Base-by-base conservation (phyloP, 345 rosid species). In the Citrus inodora region DNA sequence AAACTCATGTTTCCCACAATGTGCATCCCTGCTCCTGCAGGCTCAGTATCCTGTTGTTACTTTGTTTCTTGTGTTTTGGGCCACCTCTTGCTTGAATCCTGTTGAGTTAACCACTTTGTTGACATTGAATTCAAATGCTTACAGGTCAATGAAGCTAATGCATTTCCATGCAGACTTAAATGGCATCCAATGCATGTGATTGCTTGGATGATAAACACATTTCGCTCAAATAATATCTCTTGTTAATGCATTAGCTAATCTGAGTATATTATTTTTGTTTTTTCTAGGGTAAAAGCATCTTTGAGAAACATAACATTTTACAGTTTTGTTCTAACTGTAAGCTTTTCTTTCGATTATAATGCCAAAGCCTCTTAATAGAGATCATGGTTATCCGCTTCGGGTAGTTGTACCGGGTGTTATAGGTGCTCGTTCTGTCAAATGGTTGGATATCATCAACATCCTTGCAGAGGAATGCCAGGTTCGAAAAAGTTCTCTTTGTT, bases 361-460 rank as follows among this genome's bases (percentile, higher is more conserved):
- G 79, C 76, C 51, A 67, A 85, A 94, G 99, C 81, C 92, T 82
- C 89, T 96, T 77, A 94, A 89, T 88, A 86, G 97, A 87, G 98
- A 96, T 85, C 99, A 96, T 38, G 99, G 98, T 19, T 94, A 86
- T 75, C 99, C 99, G 9, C 66, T 96, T 73, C 85, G 99, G 79
- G 94, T 85, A 83, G 77, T 96, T 81, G 99, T 94, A 75, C 99
- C 99, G 1, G 99, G 99, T 88, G 92, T 92, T 71, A 96, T 96
- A 70, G 99, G 95, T 80, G 98, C 98, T 42, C 97, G 99, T 83
- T 96, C 99, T 4, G 99, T 96, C 82, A 96, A 96, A 85, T 96
- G 99, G 99, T 83, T 96, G 83, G 98, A 94, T 78, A 84, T 92
- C 76, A 92, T 96, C 82, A 87, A 88, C 75, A 72, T 96, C 70